Percentiles rank a stretch among this genome's conserved stretches.
Evolutionary conservation across 306 rosid genomes (phyloP).

Genomic region (Trifolium subterraneum): DNA sequence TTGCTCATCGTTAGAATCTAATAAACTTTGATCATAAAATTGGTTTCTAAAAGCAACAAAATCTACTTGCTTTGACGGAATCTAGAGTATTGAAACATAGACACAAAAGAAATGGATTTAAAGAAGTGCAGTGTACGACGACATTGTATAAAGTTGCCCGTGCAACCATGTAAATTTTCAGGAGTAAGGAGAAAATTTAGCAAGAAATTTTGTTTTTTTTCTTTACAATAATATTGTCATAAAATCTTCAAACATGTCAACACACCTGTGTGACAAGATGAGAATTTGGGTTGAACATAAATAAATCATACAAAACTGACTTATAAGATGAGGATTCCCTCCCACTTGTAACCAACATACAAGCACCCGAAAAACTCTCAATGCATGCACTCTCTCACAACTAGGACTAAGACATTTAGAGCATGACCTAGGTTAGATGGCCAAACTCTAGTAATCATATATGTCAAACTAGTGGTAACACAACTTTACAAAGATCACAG

Average conservation of each 20-base stretch:
- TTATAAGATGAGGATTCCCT: not conserved
- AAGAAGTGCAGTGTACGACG: constrained; percentile 4
- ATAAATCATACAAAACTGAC: not conserved
- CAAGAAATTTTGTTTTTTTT: not conserved
- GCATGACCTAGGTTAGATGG: not conserved
- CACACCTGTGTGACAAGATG: not conserved
- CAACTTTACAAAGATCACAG: constrained; percentile 6
- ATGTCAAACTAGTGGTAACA: not conserved
- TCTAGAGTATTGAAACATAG: constrained; percentile 5
- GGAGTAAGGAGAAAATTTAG: not conserved
- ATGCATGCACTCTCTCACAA: too few relatives aligned
- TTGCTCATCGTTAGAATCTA: constrained; percentile 14
- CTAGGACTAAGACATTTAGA: too few relatives aligned
- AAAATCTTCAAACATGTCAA: constrained; percentile 12
- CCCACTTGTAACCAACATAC: too few relatives aligned
- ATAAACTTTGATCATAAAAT: constrained; percentile 10
- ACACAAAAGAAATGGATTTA: constrained; percentile 1
- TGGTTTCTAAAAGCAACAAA: not conserved
- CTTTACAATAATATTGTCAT: not conserved
- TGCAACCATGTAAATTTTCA: not conserved
- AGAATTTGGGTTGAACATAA: too few relatives aligned
- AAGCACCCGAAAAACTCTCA: too few relatives aligned
- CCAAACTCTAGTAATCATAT: constrained; percentile 9
- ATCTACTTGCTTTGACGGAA: not conserved
- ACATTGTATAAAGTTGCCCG: too few relatives aligned